These are phyloP conservation scores for Amanita thiersii DNA, from an alignment of 768 basidiomycete genomes.

Conservation along the genomic window DNA sequence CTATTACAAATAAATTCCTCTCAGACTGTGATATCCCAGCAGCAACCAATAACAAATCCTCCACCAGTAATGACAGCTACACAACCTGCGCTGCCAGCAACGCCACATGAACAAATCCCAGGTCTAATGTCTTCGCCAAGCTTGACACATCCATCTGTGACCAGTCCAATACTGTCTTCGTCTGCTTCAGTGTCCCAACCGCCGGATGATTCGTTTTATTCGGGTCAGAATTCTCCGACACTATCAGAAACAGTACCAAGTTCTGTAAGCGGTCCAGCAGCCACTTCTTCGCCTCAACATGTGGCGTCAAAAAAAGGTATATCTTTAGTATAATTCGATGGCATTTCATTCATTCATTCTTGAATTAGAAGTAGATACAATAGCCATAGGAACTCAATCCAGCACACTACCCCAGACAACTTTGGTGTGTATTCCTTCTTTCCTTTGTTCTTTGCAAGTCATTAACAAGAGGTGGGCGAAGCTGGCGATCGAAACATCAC, in stretches of 20 bases:
- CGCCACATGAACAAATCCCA: conserved; percentile 30
- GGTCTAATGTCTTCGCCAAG: conserved; percentile 66
- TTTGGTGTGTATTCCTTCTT: conserved; percentile 25
- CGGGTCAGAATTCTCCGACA: conserved; percentile 64
- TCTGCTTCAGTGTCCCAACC: conserved; percentile 62
- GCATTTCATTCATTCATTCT: conserved; percentile 1
- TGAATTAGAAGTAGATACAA: conserved; percentile 26
- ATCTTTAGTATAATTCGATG: conserved; percentile 18
- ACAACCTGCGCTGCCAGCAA: conserved; percentile 33
- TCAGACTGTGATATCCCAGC: conserved; percentile 4
- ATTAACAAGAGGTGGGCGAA: conserved; percentile 8
- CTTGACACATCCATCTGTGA: conserved; percentile 76
- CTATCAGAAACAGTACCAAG: conserved; percentile 55
- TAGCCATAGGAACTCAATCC: conserved; percentile 35
- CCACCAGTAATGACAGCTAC: conserved; percentile 1
- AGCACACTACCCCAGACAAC: conserved; percentile 32
- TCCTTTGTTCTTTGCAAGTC: not conserved
- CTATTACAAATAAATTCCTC: conserved; percentile 12
- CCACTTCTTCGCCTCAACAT: conserved; percentile 56
- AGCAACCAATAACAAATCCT: conserved; percentile 1
- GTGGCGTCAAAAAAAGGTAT: conserved; percentile 38
- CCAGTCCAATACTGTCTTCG: conserved; percentile 77
- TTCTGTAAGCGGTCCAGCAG: conserved; percentile 34
- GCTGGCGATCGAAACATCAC: conserved; percentile 31
- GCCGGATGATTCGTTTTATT: conserved; percentile 62